phyloP scores from a whole-genome alignment of 441 rosid species.

The Populus hybrid region DNA sequence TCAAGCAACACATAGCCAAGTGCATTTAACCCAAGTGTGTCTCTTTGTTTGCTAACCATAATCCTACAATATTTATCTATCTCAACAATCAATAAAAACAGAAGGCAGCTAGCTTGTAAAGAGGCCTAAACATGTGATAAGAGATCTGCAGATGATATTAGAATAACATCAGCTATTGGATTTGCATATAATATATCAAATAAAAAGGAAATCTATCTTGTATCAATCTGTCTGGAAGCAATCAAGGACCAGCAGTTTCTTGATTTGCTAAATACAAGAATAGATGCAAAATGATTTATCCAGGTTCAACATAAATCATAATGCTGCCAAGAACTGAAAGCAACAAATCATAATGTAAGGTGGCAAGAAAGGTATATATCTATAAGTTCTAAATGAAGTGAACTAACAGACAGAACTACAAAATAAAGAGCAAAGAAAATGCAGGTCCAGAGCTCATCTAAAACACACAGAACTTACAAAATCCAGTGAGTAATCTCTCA shows the following conservation, averaged over 20 bases:
- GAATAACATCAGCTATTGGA: no score
- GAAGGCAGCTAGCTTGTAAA: not conserved
- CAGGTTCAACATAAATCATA: not conserved
- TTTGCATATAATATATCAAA: no score
- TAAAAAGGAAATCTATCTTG: no score
- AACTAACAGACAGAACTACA: not conserved
- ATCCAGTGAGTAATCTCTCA: constrained; percentile 60
- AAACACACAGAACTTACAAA: constrained; percentile 46
- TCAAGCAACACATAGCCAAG: not conserved
- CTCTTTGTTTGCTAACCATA: not conserved
- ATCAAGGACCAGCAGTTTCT: not conserved
- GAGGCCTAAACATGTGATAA: not conserved
- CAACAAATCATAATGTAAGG: not conserved
- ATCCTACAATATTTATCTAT: not conserved
- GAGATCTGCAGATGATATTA: no score
- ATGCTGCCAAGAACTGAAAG: not conserved
- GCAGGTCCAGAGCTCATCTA: constrained; percentile 1
- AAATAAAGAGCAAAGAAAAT: not conserved
- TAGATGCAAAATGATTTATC: not conserved
- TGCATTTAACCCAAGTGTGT: not conserved
- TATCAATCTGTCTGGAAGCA: no score
- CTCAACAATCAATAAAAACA: not conserved
- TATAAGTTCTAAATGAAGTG: not conserved
- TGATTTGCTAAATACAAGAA: not conserved
- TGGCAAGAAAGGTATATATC: constrained; percentile 4